Evolutionary conservation across 495 filamentous ascomycete species (phyloP).

Genomic region (Neurospora sp.): DNA sequence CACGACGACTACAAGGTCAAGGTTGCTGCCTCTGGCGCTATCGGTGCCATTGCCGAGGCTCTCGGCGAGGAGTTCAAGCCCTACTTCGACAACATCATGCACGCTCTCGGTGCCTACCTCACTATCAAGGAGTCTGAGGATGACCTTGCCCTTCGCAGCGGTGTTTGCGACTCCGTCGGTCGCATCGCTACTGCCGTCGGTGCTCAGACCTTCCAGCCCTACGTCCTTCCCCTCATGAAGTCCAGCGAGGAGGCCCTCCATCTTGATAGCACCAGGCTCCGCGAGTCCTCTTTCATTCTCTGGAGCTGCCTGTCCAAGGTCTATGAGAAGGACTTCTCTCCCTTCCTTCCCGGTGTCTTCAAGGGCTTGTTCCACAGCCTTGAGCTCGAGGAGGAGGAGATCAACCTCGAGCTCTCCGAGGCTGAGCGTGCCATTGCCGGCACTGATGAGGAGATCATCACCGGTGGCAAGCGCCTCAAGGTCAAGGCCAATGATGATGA

Average conservation of each 20-base stretch:
- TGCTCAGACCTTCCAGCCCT: conserved; percentile 74
- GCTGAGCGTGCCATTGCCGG: conserved; percentile 63
- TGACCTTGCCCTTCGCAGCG: conserved; percentile 79
- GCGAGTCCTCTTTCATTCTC: conserved; percentile 92
- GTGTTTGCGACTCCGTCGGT: conserved; percentile 83
- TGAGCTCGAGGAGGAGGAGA: conserved; percentile 79
- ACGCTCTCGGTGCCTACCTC: conserved; percentile 71
- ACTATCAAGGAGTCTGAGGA: conserved; percentile 79
- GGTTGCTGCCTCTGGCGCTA: conserved; percentile 74
- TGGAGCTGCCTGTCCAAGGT: conserved; percentile 93
- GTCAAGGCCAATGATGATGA: conserved; percentile 47
- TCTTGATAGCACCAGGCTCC: conserved; percentile 78
- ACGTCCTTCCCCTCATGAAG: conserved; percentile 78
- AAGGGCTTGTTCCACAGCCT: conserved; percentile 77
- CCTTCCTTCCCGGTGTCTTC: conserved; percentile 77
- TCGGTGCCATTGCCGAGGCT: conserved; percentile 80
- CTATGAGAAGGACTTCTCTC: conserved; percentile 80
- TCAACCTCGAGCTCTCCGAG: conserved; percentile 70
- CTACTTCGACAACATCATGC: conserved; percentile 84
- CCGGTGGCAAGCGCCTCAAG: conserved; percentile 77
- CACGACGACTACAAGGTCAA: conserved; percentile 85
- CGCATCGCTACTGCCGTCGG: conserved; percentile 86
- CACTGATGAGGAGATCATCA: conserved; percentile 55
- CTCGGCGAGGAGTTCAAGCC: conserved; percentile 75
- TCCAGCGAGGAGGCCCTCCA: conserved; percentile 86